A percentile compares a stretch with the other conserved stretches of the same genome.
Conservation (phyloP, 1,139 yeast species). For the Hemisphaericaspora lyxosophila region DNA sequence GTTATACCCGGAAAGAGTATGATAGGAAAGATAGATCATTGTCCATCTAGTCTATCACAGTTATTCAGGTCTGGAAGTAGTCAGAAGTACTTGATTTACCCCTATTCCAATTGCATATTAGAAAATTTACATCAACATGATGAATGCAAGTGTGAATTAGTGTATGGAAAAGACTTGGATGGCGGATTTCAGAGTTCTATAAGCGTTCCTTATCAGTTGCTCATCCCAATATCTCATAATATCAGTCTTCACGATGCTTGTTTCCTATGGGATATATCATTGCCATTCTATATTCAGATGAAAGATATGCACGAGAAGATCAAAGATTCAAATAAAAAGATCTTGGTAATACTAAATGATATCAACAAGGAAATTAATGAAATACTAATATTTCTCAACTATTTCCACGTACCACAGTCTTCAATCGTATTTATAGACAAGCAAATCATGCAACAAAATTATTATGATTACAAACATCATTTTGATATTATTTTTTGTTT, state of each 20-base stretch:
- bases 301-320: slow-evolving; percentile 15
- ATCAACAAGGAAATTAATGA: slow-evolving; percentile 35
- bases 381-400: slow-evolving; percentile 32
- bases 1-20: slow-evolving; percentile 16
- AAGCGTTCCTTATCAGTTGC: slow-evolving; percentile 27
- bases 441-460: slow-evolving; percentile 11
- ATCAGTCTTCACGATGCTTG: slow-evolving; percentile 41
- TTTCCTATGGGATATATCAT: slow-evolving; percentile 33
- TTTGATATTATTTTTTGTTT: slow-evolving; percentile 27
- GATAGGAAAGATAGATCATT: slow-evolving; percentile 8
- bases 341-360: slow-evolving; percentile 32
- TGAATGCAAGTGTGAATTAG: slow-evolving; percentile 24
- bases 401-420: slow-evolving; percentile 28
- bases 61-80: slow-evolving; percentile 5
- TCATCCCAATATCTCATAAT: slow-evolving; percentile 30
- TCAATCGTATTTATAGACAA: slow-evolving; percentile 31
- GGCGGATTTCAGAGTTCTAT: slow-evolving; percentile 45
- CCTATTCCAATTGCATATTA: slow-evolving; percentile 25
- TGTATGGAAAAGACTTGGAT: slow-evolving; percentile 37
- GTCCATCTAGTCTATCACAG: neutral
- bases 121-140: slow-evolving; percentile 8
- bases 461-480: slow-evolving; percentile 14
- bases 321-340: slow-evolving; percentile 14
- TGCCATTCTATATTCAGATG: slow-evolving; percentile 35
- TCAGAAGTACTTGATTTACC: slow-evolving; percentile 34